These are phyloP conservation scores for Schizochytrium sp. DNA, from an alignment of 108 stramenopile species.

Conservation along the genomic window DNA sequence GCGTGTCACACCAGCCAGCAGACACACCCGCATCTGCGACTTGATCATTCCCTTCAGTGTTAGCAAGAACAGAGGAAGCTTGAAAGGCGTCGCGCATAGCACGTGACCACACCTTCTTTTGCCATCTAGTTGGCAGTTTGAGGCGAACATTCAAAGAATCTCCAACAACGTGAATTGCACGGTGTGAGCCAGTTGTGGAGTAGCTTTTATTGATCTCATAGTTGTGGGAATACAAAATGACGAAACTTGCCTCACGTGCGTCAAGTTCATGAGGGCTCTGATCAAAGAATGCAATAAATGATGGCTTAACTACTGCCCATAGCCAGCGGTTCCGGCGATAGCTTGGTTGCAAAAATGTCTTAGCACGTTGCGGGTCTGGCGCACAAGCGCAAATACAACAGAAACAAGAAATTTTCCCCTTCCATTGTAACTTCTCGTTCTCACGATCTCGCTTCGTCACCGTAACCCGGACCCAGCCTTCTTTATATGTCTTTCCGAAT, in stretches of 20 bases:
- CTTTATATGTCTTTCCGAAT: constrained; percentile 21
- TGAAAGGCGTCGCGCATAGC: neutral
- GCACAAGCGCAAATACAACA: constrained; percentile 49
- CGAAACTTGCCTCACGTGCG: constrained; percentile 2
- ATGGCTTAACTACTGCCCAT: constrained; percentile 58
- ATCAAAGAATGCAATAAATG: constrained; percentile 40
- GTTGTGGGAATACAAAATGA: constrained; percentile 49
- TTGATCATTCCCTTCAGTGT: neutral
- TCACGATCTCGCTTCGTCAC: constrained; percentile 2
- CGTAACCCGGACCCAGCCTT: constrained; percentile 39
- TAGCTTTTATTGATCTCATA: constrained; percentile 56
- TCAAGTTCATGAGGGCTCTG: neutral
- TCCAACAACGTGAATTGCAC: neutral
- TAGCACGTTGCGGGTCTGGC: constrained; percentile 16
- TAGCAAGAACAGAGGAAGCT: neutral
- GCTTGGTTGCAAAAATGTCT: constrained; percentile 1
- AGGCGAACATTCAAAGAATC: constrained; percentile 17
- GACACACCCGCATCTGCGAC: neutral
- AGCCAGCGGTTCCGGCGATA: constrained; percentile 33
- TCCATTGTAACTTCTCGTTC: constrained; percentile 60
- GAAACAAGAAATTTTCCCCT: constrained; percentile 34
- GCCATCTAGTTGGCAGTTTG: neutral
- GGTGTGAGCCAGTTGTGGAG: constrained; percentile 26
- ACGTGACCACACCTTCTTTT: constrained; percentile 32
- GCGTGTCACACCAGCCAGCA: constrained; percentile 40